phyloP scores from a whole-genome alignment of 1,139 yeast species.

The Geotrichum citri-aurantii region DNA sequence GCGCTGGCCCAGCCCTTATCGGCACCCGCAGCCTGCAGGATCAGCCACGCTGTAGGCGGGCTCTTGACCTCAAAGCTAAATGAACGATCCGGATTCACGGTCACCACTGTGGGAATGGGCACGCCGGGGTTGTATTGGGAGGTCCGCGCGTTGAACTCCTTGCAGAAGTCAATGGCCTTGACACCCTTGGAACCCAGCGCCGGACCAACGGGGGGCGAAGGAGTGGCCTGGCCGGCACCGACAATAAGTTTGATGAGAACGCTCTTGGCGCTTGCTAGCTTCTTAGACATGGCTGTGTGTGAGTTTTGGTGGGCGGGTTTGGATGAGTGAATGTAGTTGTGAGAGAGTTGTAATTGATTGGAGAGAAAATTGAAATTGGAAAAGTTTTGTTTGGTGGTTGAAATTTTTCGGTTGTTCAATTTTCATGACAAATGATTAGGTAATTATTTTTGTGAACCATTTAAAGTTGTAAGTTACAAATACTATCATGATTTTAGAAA shows the following conservation, averaged over 20 bases:
- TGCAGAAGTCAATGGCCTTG: constrained; percentile 96
- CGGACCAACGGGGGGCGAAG: constrained; percentile 99
- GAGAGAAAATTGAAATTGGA: not conserved
- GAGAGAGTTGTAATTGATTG: not conserved
- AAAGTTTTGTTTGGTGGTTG: not conserved
- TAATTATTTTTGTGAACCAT: not conserved
- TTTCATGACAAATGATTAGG: constrained; percentile 1
- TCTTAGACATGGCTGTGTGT: constrained; percentile 14
- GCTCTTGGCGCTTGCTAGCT: constrained; percentile 30
- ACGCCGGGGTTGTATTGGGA: constrained; percentile 78
- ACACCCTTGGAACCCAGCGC: constrained; percentile 98
- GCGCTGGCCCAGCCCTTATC: constrained; percentile 67
- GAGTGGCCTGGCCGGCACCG: constrained; percentile 99
- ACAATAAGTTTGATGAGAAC: constrained; percentile 82
- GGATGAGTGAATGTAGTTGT: not conserved
- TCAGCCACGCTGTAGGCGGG: constrained; percentile 87
- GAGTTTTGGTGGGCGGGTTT: not conserved
- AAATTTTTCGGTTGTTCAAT: constrained; percentile 1
- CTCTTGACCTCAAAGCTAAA: constrained; percentile 82
- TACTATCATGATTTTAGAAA: no score
- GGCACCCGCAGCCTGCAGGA: constrained; percentile 79
- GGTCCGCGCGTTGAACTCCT: constrained; percentile 96
- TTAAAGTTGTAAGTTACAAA: not conserved
- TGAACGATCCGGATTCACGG: constrained; percentile 87
- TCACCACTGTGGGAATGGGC: constrained; percentile 82